These are phyloP conservation scores for Puccinia horiana DNA, from an alignment of 1,284 basidiomycete species.

Conservation along the genomic window DNA sequence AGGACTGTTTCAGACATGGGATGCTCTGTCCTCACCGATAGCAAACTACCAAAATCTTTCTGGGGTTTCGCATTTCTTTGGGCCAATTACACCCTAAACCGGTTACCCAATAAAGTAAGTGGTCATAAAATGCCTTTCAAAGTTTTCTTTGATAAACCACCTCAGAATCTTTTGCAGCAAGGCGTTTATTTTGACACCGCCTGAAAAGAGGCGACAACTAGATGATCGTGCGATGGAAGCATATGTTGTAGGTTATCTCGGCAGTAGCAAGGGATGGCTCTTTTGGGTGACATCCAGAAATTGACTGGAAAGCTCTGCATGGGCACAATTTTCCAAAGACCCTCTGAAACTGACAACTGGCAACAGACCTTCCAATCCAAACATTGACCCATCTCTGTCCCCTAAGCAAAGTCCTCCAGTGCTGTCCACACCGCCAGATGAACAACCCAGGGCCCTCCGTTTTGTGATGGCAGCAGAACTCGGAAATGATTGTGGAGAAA, in stretches of 20 bases:
- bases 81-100: background rate
- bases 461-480: background rate
- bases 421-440: background rate
- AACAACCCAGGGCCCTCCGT: background rate
- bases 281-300: background rate
- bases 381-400: background rate
- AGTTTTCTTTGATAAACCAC: background rate
- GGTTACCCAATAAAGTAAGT: constrained; percentile 16
- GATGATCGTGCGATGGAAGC: background rate
- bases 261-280: constrained; percentile 7
- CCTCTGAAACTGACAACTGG: background rate
- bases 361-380: background rate
- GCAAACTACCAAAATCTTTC: background rate
- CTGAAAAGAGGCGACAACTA: background rate
- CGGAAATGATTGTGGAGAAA: background rate
- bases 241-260: background rate
- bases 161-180: background rate
- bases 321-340: constrained; percentile 7
- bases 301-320: background rate
- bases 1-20: constrained; percentile 5
- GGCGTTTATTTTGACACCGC: background rate
- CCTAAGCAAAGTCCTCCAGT: background rate
- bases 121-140: constrained; percentile 5
- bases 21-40: background rate
- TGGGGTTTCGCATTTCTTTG: constrained; percentile 14